Evolutionary conservation across 2,329 filamentous ascomycete species (phyloP).

Genomic region (Sarocladium kiliense): DNA sequence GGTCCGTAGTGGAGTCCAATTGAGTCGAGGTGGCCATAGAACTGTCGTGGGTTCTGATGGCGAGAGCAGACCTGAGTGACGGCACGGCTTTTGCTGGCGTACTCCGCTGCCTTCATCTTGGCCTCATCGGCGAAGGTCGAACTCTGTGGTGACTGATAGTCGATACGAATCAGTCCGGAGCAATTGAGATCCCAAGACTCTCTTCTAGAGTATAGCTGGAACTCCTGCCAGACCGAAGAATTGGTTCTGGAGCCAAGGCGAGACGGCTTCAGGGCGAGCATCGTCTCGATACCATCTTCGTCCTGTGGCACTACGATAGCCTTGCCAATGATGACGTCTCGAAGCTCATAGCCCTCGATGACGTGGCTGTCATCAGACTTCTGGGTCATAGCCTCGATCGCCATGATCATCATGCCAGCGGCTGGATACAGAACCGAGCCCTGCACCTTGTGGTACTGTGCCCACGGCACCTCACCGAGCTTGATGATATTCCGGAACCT

Average conservation of each 20-base stretch:
- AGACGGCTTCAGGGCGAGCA: not conserved
- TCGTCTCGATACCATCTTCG: not conserved
- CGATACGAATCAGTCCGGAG: no score
- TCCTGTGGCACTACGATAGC: not conserved
- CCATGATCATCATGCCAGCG: constrained; percentile 28
- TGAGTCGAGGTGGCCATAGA: constrained; percentile 13
- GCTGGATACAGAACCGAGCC: constrained; percentile 25
- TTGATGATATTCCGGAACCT: constrained; percentile 27
- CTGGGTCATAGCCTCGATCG: constrained; percentile 21
- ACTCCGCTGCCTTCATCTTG: no score
- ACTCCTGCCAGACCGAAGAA: constrained; percentile 48
- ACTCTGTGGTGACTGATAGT: no score
- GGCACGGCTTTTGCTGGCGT: not conserved
- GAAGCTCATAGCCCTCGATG: not conserved
- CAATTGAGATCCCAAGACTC: no score
- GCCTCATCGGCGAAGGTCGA: no score
- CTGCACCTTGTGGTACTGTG: constrained; percentile 24
- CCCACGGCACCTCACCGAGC: constrained; percentile 24
- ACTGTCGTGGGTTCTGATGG: not conserved
- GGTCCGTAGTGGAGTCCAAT: constrained; percentile 15
- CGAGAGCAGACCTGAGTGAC: not conserved
- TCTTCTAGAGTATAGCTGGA: constrained; percentile 44
- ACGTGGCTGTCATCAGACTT: not conserved
- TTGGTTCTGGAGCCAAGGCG: no score
- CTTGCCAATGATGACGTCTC: not conserved